Conservation (phyloP, 768 basidiomycete genomes). For the Amanita exitialis region DNA sequence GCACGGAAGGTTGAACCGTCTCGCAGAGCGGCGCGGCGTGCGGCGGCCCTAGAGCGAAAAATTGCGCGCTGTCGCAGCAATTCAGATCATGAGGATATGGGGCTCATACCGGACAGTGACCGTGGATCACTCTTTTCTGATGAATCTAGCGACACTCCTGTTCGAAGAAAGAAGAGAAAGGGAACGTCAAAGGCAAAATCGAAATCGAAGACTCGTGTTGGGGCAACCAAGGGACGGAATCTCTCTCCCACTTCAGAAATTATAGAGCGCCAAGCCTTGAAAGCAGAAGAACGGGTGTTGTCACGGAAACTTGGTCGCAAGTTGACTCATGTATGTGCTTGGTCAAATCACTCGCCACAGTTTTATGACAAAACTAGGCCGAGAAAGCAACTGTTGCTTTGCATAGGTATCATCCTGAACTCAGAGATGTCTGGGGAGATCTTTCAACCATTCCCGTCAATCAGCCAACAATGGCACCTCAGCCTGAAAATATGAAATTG, state of each 20-base stretch:
- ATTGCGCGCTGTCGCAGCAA: constrained; percentile 18
- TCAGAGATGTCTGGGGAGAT: constrained; percentile 83
- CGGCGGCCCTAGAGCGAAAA: constrained; percentile 48
- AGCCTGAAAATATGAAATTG: constrained; percentile 77
- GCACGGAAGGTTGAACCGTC: constrained; percentile 23
- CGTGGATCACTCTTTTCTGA: constrained; percentile 17
- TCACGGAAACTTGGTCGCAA: constrained; percentile 55
- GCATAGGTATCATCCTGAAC: constrained; percentile 66
- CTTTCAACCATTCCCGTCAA: constrained; percentile 50
- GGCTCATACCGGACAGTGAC: constrained; percentile 14
- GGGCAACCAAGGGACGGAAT: constrained; percentile 8
- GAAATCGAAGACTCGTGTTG: constrained; percentile 19
- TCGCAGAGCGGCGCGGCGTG: constrained; percentile 30
- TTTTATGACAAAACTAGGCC: constrained; percentile 34
- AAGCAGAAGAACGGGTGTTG: constrained; percentile 40
- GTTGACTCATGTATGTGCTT: constrained; percentile 51
- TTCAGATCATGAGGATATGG: constrained; percentile 15
- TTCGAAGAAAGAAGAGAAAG: constrained; percentile 14
- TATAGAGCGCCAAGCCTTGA: constrained; percentile 20
- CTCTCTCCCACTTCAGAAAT: constrained; percentile 3
- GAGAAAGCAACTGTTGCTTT: constrained; percentile 61
- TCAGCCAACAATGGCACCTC: constrained; percentile 60
- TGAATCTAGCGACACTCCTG: constrained; percentile 26
- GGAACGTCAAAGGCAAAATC: constrained; percentile 10
- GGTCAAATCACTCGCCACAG: neutral